Evolutionary conservation across 345 rosid species (phyloP).

Genomic region (Populus ilicifolia): DNA sequence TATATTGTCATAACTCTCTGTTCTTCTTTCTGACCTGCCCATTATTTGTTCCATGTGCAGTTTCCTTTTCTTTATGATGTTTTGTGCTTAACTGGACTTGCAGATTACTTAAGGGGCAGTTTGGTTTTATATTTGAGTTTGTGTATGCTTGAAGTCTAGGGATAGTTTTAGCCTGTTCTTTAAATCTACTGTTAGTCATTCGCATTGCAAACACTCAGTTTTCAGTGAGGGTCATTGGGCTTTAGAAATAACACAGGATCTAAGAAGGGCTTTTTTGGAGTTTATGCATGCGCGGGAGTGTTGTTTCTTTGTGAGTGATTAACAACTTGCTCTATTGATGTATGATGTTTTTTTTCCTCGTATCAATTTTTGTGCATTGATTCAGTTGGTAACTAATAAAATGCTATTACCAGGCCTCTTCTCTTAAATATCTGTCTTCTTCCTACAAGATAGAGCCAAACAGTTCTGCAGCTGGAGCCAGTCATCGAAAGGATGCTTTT

Average conservation of each 20-base stretch:
- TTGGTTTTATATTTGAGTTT: not conserved
- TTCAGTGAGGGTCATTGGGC: no score
- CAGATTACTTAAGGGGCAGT: not conserved
- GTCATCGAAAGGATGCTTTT: slow-evolving; percentile 8
- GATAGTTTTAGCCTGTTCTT: not conserved
- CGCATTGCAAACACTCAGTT: no score
- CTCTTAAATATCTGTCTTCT: not conserved
- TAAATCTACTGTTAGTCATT: not conserved
- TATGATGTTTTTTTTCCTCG: not conserved
- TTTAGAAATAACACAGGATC: no score
- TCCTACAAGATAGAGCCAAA: slow-evolving; percentile 3
- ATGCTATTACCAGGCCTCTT: slow-evolving; percentile 9
- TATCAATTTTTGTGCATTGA: not conserved
- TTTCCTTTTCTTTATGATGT: not conserved
- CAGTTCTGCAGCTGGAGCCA: not conserved
- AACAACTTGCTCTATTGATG: not conserved
- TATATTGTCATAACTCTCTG: not conserved
- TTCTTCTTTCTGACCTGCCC: not conserved
- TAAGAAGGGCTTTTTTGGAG: no score
- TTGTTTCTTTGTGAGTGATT: not conserved
- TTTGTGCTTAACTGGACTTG: not conserved
- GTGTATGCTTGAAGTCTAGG: not conserved
- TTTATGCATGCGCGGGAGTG: no score
- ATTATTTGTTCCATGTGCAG: not conserved
- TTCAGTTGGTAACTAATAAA: not conserved